These are phyloP conservation scores for Calycina herbarum DNA, from an alignment of 2,329 filamentous ascomycete genomes.

Conservation along the genomic window DNA sequence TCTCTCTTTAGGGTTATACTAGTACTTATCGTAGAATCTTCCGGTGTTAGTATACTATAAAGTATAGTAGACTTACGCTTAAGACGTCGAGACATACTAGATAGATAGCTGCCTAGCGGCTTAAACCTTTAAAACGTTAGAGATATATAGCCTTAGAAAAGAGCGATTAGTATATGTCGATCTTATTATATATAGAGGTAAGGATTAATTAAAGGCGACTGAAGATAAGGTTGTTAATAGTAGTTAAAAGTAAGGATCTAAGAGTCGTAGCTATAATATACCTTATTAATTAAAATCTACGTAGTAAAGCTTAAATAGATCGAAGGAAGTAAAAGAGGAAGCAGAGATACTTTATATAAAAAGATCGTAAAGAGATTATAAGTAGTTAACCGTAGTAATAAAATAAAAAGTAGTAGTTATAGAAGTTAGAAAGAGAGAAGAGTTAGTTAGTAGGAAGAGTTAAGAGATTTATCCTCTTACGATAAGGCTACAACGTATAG, in stretches of 20 bases:
- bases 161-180: background rate
- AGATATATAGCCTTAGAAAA: background rate
- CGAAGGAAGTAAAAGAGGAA: background rate
- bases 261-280: background rate
- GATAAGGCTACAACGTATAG: background rate
- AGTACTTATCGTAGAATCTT: constrained; percentile 19
- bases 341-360: background rate
- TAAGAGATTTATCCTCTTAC: background rate
- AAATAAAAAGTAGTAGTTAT: background rate
- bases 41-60: constrained; percentile 18
- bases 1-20: constrained; percentile 18
- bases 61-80: constrained; percentile 23
- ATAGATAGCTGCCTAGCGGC: background rate
- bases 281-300: background rate
- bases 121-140: background rate
- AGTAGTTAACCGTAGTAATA: too few relatives aligned
- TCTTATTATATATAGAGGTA: background rate
- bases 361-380: too few relatives aligned
- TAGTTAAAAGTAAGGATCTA: background rate
- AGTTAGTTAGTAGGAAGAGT: background rate
- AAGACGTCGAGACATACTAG: background rate
- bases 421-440: too few relatives aligned
- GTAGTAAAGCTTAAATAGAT: background rate
- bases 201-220: background rate
- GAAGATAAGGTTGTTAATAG: background rate